Percentiles rank a stretch among this genome's conserved stretches.
Evolutionary conservation across 2,329 filamentous ascomycete genomes (phyloP).

Genomic region (Ophiosphaerella herpotricha): DNA sequence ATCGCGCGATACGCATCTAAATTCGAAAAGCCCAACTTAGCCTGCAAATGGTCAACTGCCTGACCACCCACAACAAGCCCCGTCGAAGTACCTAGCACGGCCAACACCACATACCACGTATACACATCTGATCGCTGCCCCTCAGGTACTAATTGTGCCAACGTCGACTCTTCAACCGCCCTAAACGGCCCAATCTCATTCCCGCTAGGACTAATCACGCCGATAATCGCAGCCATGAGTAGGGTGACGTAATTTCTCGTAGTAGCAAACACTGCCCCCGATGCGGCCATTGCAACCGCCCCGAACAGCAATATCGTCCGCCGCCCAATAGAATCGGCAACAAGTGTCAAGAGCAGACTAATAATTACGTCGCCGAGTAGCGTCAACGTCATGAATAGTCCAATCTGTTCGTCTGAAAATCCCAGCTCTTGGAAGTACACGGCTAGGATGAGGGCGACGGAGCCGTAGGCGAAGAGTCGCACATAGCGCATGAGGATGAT

Average conservation of each 20-base stretch:
- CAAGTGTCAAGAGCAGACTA: constrained; percentile 43
- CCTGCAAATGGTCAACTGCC: constrained; percentile 40
- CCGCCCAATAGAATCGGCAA: constrained; percentile 44
- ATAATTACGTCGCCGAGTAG: constrained; percentile 46
- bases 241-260: constrained; percentile 38
- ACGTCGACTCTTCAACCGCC: constrained; percentile 46
- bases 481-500: constrained; percentile 44
- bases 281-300: constrained; percentile 40
- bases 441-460: constrained; percentile 43
- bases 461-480: constrained; percentile 45
- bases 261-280: constrained; percentile 43
- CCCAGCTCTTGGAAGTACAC: constrained; percentile 42
- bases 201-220: constrained; percentile 46
- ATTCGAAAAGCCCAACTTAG: constrained; percentile 40
- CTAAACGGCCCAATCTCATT: constrained; percentile 50
- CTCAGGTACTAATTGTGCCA: constrained; percentile 42
- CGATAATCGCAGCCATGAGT: constrained; percentile 42
- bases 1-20: constrained; percentile 47
- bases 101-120: constrained; percentile 48
- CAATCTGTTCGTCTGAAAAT: constrained; percentile 44
- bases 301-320: constrained; percentile 41
- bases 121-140: constrained; percentile 42
- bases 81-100: constrained; percentile 42
- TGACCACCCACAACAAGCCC: constrained; percentile 45
- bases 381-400: constrained; percentile 49